phyloP scores from a whole-genome alignment of 1,284 basidiomycete species.

The Ganoderma meredithae region DNA sequence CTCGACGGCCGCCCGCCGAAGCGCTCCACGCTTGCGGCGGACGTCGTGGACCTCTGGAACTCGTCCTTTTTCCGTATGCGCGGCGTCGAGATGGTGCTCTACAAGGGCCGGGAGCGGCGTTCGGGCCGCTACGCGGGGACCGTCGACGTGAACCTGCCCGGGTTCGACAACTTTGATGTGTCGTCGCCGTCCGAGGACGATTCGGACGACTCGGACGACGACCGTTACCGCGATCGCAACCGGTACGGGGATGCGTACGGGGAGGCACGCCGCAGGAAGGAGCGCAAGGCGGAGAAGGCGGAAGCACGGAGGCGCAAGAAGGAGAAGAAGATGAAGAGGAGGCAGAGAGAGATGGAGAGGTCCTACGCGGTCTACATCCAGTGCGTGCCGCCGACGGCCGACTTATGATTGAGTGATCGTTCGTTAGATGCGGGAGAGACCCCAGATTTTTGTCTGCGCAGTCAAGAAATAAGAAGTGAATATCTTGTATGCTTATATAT shows the following conservation, averaged over 20 bases:
- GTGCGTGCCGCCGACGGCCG: constrained; percentile 45
- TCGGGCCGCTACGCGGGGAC: constrained; percentile 64
- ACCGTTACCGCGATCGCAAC: constrained; percentile 47
- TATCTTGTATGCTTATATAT: constrained; percentile 6
- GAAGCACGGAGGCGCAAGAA: constrained; percentile 57
- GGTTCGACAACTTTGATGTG: constrained; percentile 52
- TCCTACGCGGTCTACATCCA: constrained; percentile 68
- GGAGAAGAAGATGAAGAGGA: constrained; percentile 67
- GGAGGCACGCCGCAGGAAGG: constrained; percentile 52
- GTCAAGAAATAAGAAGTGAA: constrained; percentile 4
- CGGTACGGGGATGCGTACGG: constrained; percentile 47
- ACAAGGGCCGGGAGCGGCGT: constrained; percentile 76
- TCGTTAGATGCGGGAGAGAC: neutral
- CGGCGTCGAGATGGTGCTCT: constrained; percentile 75
- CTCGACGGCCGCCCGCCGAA: constrained; percentile 57
- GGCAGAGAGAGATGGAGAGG: constrained; percentile 64
- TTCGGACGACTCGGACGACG: constrained; percentile 45
- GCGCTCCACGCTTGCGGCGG: constrained; percentile 65
- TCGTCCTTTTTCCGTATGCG: constrained; percentile 73
- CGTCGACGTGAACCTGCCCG: constrained; percentile 60
- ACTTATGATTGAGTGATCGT: constrained; percentile 6
- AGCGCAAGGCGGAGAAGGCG: constrained; percentile 44
- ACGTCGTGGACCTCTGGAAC: constrained; percentile 82
- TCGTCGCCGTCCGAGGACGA: constrained; percentile 42
- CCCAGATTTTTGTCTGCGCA: neutral